These are phyloP conservation scores for Clathrus columnatus DNA, from an alignment of 768 basidiomycete genomes.

Conservation along the genomic window DNA sequence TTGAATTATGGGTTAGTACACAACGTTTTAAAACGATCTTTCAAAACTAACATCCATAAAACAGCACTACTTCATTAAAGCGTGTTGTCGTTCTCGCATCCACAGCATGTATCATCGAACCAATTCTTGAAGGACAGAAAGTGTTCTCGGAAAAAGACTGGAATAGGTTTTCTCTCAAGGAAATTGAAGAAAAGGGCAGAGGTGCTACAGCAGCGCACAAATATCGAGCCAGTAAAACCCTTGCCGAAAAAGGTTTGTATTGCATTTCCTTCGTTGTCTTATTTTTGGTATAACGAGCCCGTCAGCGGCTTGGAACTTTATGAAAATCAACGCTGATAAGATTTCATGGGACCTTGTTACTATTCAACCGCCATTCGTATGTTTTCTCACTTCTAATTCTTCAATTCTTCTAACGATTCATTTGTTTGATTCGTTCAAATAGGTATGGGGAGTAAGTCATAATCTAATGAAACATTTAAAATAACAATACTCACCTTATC, in stretches of 20 bases:
- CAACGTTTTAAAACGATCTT: neutral
- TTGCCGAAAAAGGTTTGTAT: constrained; percentile 22
- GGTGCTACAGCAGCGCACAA: constrained; percentile 15
- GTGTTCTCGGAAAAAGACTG: constrained; percentile 21
- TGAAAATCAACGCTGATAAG: constrained; percentile 33
- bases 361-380: constrained; percentile 47
- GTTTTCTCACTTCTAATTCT: neutral
- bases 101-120: constrained; percentile 6
- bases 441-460: constrained; percentile 6
- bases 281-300: constrained; percentile 19
- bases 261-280: neutral
- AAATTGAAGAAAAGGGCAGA: constrained; percentile 23
- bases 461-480: neutral
- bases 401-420: neutral
- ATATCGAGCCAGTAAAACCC: constrained; percentile 22
- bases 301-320: constrained; percentile 44
- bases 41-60: constrained; percentile 7
- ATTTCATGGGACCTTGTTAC: constrained; percentile 44
- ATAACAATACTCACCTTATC: neutral
- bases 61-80: constrained; percentile 39
- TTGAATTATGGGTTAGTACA: constrained; percentile 39
- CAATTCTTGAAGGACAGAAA: neutral
- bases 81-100: constrained; percentile 13
- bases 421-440: neutral
- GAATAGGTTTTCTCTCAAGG: constrained; percentile 21